Percentiles rank a stretch among this genome's conserved stretches.
phyloP scores from a whole-genome alignment of 495 filamentous ascomycete species.

The Aspergillus saccharolyticus region DNA sequence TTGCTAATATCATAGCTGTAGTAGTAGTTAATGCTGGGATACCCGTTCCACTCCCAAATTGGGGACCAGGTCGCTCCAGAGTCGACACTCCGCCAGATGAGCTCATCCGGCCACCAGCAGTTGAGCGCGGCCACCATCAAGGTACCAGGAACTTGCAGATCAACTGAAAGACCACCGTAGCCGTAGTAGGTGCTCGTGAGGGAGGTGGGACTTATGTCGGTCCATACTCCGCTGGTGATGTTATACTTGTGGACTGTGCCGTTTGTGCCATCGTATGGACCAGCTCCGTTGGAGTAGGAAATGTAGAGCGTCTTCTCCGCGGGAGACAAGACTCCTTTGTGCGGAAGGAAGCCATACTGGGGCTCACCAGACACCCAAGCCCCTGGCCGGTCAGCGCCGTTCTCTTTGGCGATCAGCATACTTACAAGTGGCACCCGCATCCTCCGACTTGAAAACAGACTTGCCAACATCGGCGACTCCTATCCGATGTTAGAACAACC shows the following conservation, averaged over 20 bases:
- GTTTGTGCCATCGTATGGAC: conserved; percentile 16
- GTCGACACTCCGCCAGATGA: conserved; percentile 11
- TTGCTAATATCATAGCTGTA: conserved; percentile 13
- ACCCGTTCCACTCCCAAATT: conserved; percentile 18
- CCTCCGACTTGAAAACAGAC: conserved; percentile 15
- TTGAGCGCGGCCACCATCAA: conserved; percentile 15
- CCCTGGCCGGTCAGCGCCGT: conserved; percentile 4
- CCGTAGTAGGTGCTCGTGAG: conserved; percentile 15
- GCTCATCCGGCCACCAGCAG: conserved; percentile 16
- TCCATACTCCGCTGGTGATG: conserved; percentile 13
- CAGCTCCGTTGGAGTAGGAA: conserved; percentile 11
- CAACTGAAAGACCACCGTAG: conserved; percentile 13
- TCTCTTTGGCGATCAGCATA: background rate
- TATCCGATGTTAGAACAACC: background rate
- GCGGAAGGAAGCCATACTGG: conserved; percentile 13
- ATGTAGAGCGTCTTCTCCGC: conserved; percentile 10
- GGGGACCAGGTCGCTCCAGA: conserved; percentile 13
- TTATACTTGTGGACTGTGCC: conserved; percentile 16
- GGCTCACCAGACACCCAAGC: conserved; percentile 15
- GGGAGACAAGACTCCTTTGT: conserved; percentile 15
- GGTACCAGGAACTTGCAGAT: conserved; percentile 12
- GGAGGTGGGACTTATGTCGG: conserved; percentile 15
- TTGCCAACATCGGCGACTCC: conserved; percentile 9
- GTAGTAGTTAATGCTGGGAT: conserved; percentile 14
- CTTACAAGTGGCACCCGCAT: conserved; percentile 15